Evolutionary conservation across 768 basidiomycete species (phyloP), one percentile per base, ranked within the genome.

Genomic region (Boletus sensibilis): DNA sequence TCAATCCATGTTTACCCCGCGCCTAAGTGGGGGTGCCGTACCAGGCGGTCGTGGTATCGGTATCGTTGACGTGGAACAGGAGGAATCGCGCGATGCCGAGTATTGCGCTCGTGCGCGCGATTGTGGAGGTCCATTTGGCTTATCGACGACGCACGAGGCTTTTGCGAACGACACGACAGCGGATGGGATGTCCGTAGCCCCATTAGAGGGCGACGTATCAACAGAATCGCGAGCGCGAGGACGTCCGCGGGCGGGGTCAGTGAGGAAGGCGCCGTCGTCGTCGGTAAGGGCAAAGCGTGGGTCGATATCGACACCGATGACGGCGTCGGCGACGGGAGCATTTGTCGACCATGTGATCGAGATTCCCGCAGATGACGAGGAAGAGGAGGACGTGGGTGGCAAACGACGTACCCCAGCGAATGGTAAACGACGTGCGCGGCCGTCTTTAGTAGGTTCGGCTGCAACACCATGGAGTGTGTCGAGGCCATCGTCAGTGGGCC

Each of bases 11-110:
- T 21, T 59, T 43, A 12, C 27, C 1, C 48, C 47, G 29, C 52
- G 45, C 5, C 11, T 49, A 23, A 58, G 56, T 27, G 59, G 72
- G 29, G 43, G 71, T 61, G 67, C 67, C 58, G 46, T 75, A 56
- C 64, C 64, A 33, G 66, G 70, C 35, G 70, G 69, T 55, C 64
- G 68, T 39, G 59, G 72, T 29, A 34, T 71, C 5, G 70, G 67
- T 4, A 46, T 9, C 8, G 55, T 70, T 10, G 59, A 68, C n/a
- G 14, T 65, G 11, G 61, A 67, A 5, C 41, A 40, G 4, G 72
- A 73, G 5, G 60, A 68, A 44, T 34, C 23, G 10, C 64, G 62
- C 6, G 64, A 72, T 29, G 47, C 40, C 8, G 55, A 56, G 12
- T 55, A 63, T 41, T 52, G 21, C 20, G 39, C 23, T 13, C 62